Base-by-base conservation (phyloP, 495 filamentous ascomycete genomes). In the Daldinia vernicosa region DNA sequence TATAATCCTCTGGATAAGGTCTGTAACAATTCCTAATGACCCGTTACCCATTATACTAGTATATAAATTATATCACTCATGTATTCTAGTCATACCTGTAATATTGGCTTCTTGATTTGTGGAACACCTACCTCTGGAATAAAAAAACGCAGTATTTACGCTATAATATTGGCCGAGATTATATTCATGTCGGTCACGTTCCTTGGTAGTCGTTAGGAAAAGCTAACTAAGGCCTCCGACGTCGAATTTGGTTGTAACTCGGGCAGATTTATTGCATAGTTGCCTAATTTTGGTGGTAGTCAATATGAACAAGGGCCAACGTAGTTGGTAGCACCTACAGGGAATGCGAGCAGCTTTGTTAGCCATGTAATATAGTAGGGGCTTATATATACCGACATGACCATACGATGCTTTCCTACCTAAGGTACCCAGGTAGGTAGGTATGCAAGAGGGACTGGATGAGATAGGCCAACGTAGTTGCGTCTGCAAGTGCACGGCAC, bases 401-500 rank as follows among this genome's bases (percentile, higher is more conserved):
- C 56, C 63, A 27, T 50, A 62, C 47, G 40, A 32, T 66, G 52
- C 15, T 66, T 43, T 61, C 70, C 61, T 66, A n/a, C n/a, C n/a
- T n/a, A n/a, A n/a, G n/a, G n/a, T n/a, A n/a, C n/a, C n/a, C n/a
- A n/a, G n/a, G n/a, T n/a, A 35, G 33, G 33, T 35, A 30, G 3
- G 3, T 30, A 69, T 66, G 66, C 57, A 66, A 73, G 60, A 66
- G 47, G 14, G n/a, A n/a, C 37, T 32, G 39, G 37, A 50, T 33
- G 39, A 56, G 61, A 61, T 32, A 56, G 27, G 26, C 50, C 37
- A 62, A 60, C 50, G 51, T 66, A 69, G 66, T 60, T 73, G 70
- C 66, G 69, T 66, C 61, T 73, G 70, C 62, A 63, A 52, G 43
- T 22, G 45, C 40, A 66, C 39, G 60, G 70, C 50, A 55, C n/a